phyloP scores from a whole-genome alignment of 169 alveolate genomes.

The Plasmodium inui region DNA sequence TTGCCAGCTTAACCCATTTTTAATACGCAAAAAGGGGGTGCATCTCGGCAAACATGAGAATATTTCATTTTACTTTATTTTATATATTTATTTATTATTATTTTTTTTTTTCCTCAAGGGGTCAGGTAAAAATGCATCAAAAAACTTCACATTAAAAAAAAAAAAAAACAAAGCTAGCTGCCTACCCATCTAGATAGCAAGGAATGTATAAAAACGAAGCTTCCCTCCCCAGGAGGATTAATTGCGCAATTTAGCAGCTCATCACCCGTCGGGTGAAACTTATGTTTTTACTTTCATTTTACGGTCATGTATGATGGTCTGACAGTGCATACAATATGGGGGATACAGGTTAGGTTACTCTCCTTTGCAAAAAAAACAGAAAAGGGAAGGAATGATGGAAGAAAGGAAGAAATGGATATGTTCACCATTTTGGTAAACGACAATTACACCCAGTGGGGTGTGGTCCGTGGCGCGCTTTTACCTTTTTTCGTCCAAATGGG shows the following conservation, averaged over 20 bases:
- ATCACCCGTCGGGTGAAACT: not conserved
- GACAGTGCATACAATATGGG: not conserved
- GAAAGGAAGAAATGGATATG: not conserved
- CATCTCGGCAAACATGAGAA: not conserved
- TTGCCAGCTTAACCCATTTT: not conserved
- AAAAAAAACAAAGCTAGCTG: conserved; percentile 14
- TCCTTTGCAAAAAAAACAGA: not conserved
- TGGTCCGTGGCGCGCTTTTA: not conserved
- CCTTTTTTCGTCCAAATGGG: not conserved
- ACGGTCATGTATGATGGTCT: not conserved
- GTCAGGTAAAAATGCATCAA: conserved; percentile 12
- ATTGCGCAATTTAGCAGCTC: not conserved
- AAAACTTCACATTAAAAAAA: not conserved
- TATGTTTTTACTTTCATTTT: not conserved
- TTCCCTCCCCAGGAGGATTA: not conserved
- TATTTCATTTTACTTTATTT: not conserved
- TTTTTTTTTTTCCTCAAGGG: conserved; percentile 2
- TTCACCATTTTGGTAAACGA: conserved; percentile 1
- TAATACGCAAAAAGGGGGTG: not conserved
- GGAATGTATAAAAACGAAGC: not conserved
- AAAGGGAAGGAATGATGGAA: not conserved
- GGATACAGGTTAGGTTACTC: not conserved
- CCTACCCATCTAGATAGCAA: not conserved
- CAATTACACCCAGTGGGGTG: conserved; percentile 11
- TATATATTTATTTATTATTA: not conserved